Evolutionary conservation across 129 eudicot genomes (phyloP).

Genomic region (Tanacetum coccineum): DNA sequence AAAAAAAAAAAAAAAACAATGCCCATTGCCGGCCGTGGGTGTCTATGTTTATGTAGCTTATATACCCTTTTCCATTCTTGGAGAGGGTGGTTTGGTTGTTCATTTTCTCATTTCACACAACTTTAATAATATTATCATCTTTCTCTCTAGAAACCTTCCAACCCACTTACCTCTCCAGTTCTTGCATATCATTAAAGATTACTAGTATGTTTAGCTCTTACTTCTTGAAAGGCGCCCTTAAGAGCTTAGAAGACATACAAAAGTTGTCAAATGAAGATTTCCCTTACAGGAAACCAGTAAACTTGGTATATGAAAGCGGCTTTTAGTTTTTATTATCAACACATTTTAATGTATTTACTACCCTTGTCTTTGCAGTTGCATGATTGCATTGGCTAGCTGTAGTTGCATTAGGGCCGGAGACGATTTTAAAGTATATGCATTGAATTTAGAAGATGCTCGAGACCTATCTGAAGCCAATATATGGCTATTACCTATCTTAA

Average conservation of each 20-base stretch:
- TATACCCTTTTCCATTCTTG: too few species aligned
- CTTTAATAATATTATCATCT: too few species aligned
- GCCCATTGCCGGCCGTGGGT: too few species aligned
- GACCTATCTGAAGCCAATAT: constrained; percentile 62
- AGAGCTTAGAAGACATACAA: constrained; percentile 76
- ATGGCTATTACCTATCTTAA: constrained; percentile 90
- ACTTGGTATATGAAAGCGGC: constrained; percentile 2
- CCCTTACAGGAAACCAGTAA: constrained; percentile 70
- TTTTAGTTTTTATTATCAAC: neutral
- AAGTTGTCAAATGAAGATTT: constrained; percentile 83
- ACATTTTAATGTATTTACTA: neutral
- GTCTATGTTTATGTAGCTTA: too few species aligned
- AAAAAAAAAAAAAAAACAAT: too few species aligned
- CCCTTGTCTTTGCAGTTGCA: constrained; percentile 60
- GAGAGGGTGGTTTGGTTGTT: too few species aligned
- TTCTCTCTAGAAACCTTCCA: too few species aligned
- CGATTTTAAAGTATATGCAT: constrained; percentile 53
- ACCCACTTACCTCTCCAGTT: too few species aligned
- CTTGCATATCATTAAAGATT: too few species aligned
- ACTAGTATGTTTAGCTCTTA: constrained; percentile 49
- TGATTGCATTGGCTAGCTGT: constrained; percentile 86
- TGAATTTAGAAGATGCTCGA: constrained; percentile 52
- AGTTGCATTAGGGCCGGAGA: constrained; percentile 88
- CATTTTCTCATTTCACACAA: too few species aligned
- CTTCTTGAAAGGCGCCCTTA: constrained; percentile 52